A percentile compares a stretch with the other conserved stretches of the same genome.
These are phyloP conservation scores for Metarhizium guizhouense DNA, from an alignment of 2,329 filamentous ascomycete genomes.

Conservation along the genomic window DNA sequence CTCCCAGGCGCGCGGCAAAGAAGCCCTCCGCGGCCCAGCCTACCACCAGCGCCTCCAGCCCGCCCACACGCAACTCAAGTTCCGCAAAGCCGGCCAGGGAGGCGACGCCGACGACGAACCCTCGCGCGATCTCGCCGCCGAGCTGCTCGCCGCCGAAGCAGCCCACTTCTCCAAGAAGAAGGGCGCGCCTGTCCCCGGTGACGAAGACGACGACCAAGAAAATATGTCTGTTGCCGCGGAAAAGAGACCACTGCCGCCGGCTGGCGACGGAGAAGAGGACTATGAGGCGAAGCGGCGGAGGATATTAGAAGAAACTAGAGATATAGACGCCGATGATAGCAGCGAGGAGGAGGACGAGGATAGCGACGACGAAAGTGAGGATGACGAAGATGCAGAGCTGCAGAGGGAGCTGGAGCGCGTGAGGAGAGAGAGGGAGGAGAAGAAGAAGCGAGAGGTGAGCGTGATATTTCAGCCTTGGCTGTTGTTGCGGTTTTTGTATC, in stretches of 20 bases:
- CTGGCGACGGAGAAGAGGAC: slow-evolving; percentile 46
- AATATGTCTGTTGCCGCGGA: slow-evolving; percentile 24
- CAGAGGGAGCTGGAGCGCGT: slow-evolving; percentile 93
- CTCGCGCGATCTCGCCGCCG: slow-evolving; percentile 72
- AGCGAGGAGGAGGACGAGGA: slow-evolving; percentile 46
- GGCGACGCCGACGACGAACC: slow-evolving; percentile 64
- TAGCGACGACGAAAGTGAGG: slow-evolving; percentile 42
- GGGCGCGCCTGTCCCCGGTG: slow-evolving; percentile 36
- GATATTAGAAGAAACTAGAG: slow-evolving; percentile 78
- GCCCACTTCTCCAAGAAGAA: slow-evolving; percentile 81
- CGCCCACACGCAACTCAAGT: slow-evolving; percentile 88
- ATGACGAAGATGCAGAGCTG: slow-evolving; percentile 60
- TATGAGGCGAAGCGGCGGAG: slow-evolving; percentile 73
- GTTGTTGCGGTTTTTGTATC: not conserved
- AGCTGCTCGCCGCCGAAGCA: slow-evolving; percentile 82
- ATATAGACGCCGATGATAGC: slow-evolving; percentile 70
- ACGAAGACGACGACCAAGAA: slow-evolving; percentile 40
- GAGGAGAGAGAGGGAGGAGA: slow-evolving; percentile 57
- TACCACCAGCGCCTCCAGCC: slow-evolving; percentile 95
- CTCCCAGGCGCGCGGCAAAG: slow-evolving; percentile 76
- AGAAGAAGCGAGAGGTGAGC: slow-evolving; percentile 28
- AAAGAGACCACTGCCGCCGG: slow-evolving; percentile 49
- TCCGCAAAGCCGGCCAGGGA: slow-evolving; percentile 78
- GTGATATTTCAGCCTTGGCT: not conserved
- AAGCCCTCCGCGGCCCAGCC: slow-evolving; percentile 83